phyloP scores from a whole-genome alignment of 352 stramenopile species.

The Phytophthora ramorum region DNA sequence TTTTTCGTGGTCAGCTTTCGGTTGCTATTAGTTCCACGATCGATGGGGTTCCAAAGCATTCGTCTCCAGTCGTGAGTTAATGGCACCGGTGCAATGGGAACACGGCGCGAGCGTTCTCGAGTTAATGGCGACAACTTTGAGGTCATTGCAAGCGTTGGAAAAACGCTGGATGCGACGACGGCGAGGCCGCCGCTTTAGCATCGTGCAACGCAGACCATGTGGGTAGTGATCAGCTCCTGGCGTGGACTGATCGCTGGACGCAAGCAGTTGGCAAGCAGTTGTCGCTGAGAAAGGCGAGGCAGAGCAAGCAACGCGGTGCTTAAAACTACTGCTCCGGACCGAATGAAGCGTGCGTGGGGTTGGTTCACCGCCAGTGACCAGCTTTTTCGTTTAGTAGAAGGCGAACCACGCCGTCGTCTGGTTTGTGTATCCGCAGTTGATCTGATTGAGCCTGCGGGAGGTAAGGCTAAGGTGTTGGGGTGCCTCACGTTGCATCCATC shows the following conservation, averaged over 20 bases:
- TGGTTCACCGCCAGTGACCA: background rate
- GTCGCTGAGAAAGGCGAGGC: conserved; percentile 11
- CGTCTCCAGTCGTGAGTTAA: conserved; percentile 10
- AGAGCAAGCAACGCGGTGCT: background rate
- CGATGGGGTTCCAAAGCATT: background rate
- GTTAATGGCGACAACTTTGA: background rate
- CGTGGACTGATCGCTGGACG: conserved; percentile 19
- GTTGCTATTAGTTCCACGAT: background rate
- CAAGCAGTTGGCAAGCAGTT: conserved; percentile 12
- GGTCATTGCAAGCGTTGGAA: background rate
- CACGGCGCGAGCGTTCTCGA: conserved; percentile 15
- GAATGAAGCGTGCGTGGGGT: background rate
- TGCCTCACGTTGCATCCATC: background rate
- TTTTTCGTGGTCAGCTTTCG: conserved; percentile 16
- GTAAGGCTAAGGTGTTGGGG: background rate
- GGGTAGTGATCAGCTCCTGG: background rate
- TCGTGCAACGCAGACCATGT: conserved; percentile 9
- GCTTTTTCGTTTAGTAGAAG: background rate
- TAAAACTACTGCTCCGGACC: background rate
- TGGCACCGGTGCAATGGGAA: conserved; percentile 13
- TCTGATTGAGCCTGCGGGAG: background rate
- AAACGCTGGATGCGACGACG: background rate
- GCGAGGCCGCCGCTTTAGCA: background rate
- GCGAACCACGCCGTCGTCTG: background rate
- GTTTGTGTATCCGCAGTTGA: conserved; percentile 4